phyloP scores from a whole-genome alignment of 352 stramenopile genomes.

The Thalassiosira mediterranea region DNA sequence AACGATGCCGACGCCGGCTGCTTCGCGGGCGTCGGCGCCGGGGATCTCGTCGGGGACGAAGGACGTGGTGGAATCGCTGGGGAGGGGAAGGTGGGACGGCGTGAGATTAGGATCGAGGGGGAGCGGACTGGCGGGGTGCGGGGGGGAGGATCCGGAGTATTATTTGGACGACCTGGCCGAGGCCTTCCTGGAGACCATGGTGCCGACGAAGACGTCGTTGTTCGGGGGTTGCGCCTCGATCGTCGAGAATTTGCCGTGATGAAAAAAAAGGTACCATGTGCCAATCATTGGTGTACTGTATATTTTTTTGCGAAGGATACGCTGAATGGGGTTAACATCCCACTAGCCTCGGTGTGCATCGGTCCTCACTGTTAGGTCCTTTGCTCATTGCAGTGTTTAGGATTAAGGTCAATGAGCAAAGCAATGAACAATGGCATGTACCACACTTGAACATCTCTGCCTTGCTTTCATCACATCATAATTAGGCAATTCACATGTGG shows the following conservation, averaged over 20 bases:
- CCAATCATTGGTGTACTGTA: no score
- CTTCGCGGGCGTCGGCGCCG: not conserved
- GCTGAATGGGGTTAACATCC: no score
- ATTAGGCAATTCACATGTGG: no score
- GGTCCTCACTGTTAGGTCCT: no score
- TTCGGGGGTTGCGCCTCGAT: slow-evolving; percentile 69
- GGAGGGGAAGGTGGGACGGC: slow-evolving; percentile 51
- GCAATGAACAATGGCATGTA: no score
- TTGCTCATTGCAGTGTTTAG: no score
- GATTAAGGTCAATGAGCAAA: no score
- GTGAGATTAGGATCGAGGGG: slow-evolving; percentile 47
- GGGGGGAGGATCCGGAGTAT: slow-evolving; percentile 60
- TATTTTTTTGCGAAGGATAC: no score
- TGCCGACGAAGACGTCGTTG: slow-evolving; percentile 68
- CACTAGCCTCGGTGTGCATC: no score
- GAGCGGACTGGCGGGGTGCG: slow-evolving; percentile 49
- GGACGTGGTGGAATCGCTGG: slow-evolving; percentile 48
- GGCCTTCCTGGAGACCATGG: slow-evolving; percentile 60
- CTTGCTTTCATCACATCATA: no score
- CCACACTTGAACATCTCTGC: no score
- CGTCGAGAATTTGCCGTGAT: slow-evolving; percentile 76
- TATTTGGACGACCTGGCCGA: slow-evolving; percentile 77
- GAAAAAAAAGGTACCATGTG: no score
- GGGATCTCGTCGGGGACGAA: not conserved
- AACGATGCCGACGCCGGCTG: slow-evolving; percentile 26